Evolutionary conservation across 2,329 filamentous ascomycete species (phyloP), one percentile per base, ranked within the genome.

Genomic region (Thielaviopsis ethacetica): DNA sequence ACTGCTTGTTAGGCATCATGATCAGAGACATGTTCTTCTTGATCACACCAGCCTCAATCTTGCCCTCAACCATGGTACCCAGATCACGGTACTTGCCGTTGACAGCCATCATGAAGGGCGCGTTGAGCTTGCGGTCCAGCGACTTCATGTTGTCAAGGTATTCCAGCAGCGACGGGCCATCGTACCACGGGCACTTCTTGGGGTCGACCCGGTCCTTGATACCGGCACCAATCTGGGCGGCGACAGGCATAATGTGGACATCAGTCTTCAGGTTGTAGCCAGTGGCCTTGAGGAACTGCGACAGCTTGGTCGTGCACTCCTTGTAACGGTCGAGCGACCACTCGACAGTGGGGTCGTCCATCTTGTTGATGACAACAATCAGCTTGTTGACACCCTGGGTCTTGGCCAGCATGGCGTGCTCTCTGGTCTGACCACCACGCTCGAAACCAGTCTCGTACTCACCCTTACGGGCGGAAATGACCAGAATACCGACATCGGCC

Each of bases 391-490:
- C 93, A 73, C 93, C 93, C 70, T 95, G 91, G 0, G 94, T 98
- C 75, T 97, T 95, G 65, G 94, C 94, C 69, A 98, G 79, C 77
- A 98, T 89, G 59, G 94, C 93, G 73, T 97, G 91, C 80, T 98
- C 93, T 69, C 93, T 83, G 58, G 93, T 98, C 72, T 98, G 93
- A 44, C 93, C 91, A 63, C 93, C 93, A 76, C 89, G 69, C 77
- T 98, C 93, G 70, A 98, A 98, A 55, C 93, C 93, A 38, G 93
- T 97, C 74, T 98, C 93, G 72, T 97, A 98, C 74, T 98, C 93
- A 68, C 93, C 93, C 78, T 96, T 97, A 68, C 93, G 86, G 50
- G 93, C 90, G 56, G 88, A 94, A 68, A 97, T 96, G 69, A 98
- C 93, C 53, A 98, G 79, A 66, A 96, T 88, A 70, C 93, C 93